A percentile compares a stretch with the other conserved stretches of the same genome.
phyloP scores from a whole-genome alignment of 2,329 filamentous ascomycete species.

The Colletotrichum zoysiae region DNA sequence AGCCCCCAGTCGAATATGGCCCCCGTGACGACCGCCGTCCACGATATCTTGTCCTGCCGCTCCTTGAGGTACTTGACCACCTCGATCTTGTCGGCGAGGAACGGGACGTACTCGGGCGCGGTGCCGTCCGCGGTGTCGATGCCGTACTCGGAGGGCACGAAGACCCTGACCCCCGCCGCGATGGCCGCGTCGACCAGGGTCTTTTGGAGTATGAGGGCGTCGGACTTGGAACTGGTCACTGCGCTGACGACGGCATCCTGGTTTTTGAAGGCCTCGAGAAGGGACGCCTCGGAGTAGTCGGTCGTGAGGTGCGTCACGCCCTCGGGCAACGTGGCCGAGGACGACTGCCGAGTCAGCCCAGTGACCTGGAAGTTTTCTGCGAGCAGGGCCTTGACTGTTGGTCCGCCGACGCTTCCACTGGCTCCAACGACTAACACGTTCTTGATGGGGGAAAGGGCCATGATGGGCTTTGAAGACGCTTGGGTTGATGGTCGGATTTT shows the following conservation, averaged over 20 bases:
- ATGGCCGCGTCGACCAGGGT: slow-evolving; percentile 12
- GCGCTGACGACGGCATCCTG: slow-evolving; percentile 4
- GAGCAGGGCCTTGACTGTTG: slow-evolving; percentile 7
- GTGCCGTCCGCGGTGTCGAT: slow-evolving; percentile 12
- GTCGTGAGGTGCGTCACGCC: neutral
- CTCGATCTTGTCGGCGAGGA: slow-evolving; percentile 1
- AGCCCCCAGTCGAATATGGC: slow-evolving; percentile 20
- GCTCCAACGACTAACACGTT: slow-evolving; percentile 22
- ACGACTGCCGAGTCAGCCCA: slow-evolving; percentile 12
- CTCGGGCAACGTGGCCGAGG: neutral
- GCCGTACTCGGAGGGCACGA: slow-evolving; percentile 21
- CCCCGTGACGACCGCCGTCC: slow-evolving; percentile 8
- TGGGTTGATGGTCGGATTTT: neutral
- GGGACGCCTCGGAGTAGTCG: slow-evolving; percentile 2
- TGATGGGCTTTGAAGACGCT: neutral
- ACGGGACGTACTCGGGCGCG: neutral
- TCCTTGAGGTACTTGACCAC: slow-evolving; percentile 8
- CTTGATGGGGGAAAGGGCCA: neutral
- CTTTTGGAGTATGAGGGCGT: slow-evolving; percentile 1
- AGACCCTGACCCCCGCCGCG: slow-evolving; percentile 12
- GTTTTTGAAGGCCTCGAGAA: neutral
- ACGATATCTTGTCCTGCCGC: neutral
- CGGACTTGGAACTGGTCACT: neutral
- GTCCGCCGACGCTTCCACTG: slow-evolving; percentile 7
- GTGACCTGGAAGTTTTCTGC: slow-evolving; percentile 11